Conservation (phyloP, 768 basidiomycete species). For the Boletus reticuloceps region DNA sequence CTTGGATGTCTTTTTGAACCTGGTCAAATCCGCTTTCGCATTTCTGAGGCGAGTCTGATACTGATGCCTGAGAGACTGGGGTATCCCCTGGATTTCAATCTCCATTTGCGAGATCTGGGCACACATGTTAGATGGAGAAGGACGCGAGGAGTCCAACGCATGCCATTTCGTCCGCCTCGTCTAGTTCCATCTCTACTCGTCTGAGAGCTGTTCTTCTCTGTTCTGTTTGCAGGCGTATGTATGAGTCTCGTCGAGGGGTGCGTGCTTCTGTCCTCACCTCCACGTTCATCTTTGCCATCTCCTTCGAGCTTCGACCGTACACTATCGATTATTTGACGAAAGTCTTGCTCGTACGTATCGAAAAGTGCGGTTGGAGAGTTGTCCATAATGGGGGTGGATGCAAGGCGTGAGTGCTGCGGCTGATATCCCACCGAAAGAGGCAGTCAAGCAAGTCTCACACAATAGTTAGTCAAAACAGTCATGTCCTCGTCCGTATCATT, state of each 20-base stretch:
- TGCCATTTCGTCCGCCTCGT: slow-evolving; percentile 98
- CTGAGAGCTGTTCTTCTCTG: slow-evolving; percentile 77
- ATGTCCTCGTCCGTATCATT: slow-evolving; percentile 38
- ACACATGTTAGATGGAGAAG: slow-evolving; percentile 1
- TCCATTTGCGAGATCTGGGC: slow-evolving; percentile 96
- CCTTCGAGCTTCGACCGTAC: slow-evolving; percentile 77
- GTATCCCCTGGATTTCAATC: slow-evolving; percentile 94
- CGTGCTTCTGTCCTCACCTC: slow-evolving; percentile 49
- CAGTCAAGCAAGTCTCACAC: slow-evolving; percentile 11
- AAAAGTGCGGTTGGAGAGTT: slow-evolving; percentile 83
- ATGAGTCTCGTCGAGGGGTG: background rate
- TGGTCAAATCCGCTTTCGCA: slow-evolving; percentile 71
- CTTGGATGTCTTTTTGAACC: slow-evolving; percentile 78
- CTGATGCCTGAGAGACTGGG: slow-evolving; percentile 73
- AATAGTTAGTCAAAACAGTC: slow-evolving; percentile 10
- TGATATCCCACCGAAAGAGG: slow-evolving; percentile 22
- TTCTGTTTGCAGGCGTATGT: slow-evolving; percentile 44
- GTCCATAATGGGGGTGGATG: slow-evolving; percentile 53
- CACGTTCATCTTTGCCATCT: slow-evolving; percentile 60
- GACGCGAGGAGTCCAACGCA: slow-evolving; percentile 16
- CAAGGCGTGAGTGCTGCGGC: slow-evolving; percentile 16
- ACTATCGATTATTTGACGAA: slow-evolving; percentile 74
- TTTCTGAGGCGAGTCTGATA: slow-evolving; percentile 74
- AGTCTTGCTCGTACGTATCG: slow-evolving; percentile 91
- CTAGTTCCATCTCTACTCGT: slow-evolving; percentile 90